A percentile compares a stretch with the other conserved stretches of the same genome.
Conservation (phyloP, 2,329 filamentous ascomycete species). For the Sclerotinia borealis region DNA sequence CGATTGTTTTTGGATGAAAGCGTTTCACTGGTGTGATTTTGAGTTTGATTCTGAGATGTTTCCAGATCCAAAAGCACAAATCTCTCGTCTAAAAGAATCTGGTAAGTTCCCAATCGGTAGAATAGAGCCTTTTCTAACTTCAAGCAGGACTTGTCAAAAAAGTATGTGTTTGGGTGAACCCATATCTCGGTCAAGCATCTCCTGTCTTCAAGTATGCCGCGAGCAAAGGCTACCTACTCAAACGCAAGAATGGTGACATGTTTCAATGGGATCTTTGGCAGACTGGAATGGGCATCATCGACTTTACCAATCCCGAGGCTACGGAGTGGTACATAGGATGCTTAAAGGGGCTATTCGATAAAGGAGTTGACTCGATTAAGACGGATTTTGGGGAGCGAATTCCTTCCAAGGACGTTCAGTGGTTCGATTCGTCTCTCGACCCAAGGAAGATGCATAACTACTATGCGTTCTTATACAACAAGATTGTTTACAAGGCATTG, state of each 20-base stretch:
- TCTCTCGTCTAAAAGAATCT: slow-evolving; percentile 46
- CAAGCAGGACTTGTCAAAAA: slow-evolving; percentile 35
- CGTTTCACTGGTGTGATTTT: slow-evolving; percentile 61
- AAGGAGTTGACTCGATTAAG: slow-evolving; percentile 56
- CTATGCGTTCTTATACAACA: slow-evolving; percentile 57
- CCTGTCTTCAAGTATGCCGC: slow-evolving; percentile 51
- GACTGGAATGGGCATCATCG: slow-evolving; percentile 56
- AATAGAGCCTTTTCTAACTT: neutral
- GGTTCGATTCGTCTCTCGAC: slow-evolving; percentile 44
- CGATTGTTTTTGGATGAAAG: slow-evolving; percentile 58
- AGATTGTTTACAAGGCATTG: slow-evolving; percentile 50
- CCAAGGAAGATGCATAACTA: slow-evolving; percentile 58
- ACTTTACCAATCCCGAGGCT: slow-evolving; percentile 57
- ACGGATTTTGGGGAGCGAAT: slow-evolving; percentile 60
- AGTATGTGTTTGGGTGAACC: slow-evolving; percentile 57
- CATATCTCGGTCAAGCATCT: slow-evolving; percentile 55
- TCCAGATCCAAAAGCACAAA: slow-evolving; percentile 50
- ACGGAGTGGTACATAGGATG: slow-evolving; percentile 48
- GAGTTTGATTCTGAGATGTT: slow-evolving; percentile 53
- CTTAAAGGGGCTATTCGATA: slow-evolving; percentile 48
- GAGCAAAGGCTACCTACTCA: slow-evolving; percentile 52
- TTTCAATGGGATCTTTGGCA: slow-evolving; percentile 63
- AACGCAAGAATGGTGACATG: slow-evolving; percentile 51
- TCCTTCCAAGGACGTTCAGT: slow-evolving; percentile 48
- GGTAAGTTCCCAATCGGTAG: slow-evolving; percentile 16